phyloP scores from a whole-genome alignment of 306 rosid genomes.

The Quercus parvula region DNA sequence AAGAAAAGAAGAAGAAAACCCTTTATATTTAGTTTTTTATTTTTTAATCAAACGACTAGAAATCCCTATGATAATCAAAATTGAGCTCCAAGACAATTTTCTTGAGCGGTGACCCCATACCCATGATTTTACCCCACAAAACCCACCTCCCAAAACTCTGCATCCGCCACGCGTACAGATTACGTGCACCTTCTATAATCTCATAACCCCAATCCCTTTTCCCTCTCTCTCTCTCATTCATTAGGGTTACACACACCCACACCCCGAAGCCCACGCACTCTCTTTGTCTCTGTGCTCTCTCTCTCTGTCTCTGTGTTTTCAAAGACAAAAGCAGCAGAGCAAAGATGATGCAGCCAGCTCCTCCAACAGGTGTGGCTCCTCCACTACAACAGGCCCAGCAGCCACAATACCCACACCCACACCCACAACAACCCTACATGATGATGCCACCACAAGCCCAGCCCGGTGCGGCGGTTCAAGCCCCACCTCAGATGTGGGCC shows the following conservation, averaged over 20 bases:
- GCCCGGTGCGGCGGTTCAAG: slow-evolving; percentile 10
- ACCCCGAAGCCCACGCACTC: not conserved
- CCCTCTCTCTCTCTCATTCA: not conserved
- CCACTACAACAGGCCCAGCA: slow-evolving; percentile 49
- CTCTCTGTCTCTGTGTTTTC: not conserved
- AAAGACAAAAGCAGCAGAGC: not conserved
- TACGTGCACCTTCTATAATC: slow-evolving; percentile 4
- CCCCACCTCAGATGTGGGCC: slow-evolving; percentile 55
- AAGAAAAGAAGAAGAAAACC: no score
- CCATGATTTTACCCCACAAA: no score
- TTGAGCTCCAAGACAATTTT: no score
- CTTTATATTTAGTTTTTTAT: no score
- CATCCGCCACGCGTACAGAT: slow-evolving; percentile 4
- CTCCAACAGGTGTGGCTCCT: slow-evolving; percentile 54
- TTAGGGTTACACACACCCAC: slow-evolving; percentile 43
- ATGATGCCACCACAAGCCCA: slow-evolving; percentile 77
- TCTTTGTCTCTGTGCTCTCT: slow-evolving; percentile 1
- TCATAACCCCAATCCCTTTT: not conserved
- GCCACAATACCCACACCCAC: slow-evolving; percentile 62
- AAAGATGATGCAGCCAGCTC: slow-evolving; percentile 84
- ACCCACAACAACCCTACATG: slow-evolving; percentile 66
- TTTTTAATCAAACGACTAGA: no score
- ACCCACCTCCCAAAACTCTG: not conserved
- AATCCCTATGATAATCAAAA: no score
- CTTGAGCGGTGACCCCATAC: no score